These are phyloP conservation scores for Crithidia sp. DNA, from an alignment of 208 protist genomes.

Conservation along the genomic window DNA sequence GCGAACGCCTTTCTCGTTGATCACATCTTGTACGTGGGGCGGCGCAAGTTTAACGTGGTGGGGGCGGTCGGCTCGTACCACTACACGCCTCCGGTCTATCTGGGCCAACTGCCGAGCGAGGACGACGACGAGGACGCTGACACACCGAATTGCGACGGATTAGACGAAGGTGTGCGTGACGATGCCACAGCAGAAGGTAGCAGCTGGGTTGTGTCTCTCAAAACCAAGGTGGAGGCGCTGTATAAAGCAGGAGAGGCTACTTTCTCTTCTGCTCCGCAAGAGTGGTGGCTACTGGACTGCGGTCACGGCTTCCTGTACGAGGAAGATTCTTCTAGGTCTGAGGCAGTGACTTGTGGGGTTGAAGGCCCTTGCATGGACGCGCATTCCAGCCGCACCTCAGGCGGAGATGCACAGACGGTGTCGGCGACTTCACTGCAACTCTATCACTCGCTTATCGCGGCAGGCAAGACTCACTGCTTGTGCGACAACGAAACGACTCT, in stretches of 20 bases:
- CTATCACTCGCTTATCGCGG: constrained; percentile 34
- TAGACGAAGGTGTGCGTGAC: background rate
- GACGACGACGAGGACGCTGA: background rate
- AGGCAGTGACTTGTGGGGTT: background rate
- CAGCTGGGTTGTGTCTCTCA: constrained; percentile 24
- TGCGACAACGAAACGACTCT: constrained; percentile 56
- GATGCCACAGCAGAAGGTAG: background rate
- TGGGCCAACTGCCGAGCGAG: constrained; percentile 30
- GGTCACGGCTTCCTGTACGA: constrained; percentile 68
- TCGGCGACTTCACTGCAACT: constrained; percentile 13
- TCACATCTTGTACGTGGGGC: constrained; percentile 77
- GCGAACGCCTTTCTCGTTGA: constrained; percentile 90
- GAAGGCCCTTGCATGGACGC: no score
- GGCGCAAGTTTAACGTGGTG: constrained; percentile 81
- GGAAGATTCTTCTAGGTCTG: background rate
- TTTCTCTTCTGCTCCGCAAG: background rate
- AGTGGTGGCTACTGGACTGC: constrained; percentile 80
- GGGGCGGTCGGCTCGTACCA: constrained; percentile 85
- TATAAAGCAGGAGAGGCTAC: background rate
- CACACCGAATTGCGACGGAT: background rate
- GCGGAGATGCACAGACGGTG: background rate
- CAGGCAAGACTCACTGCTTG: constrained; percentile 29
- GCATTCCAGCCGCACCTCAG: background rate
- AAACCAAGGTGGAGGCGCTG: constrained; percentile 16
- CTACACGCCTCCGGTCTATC: constrained; percentile 79